Evolutionary conservation across 345 rosid species (phyloP).

Genomic region (Acer saccharum): DNA sequence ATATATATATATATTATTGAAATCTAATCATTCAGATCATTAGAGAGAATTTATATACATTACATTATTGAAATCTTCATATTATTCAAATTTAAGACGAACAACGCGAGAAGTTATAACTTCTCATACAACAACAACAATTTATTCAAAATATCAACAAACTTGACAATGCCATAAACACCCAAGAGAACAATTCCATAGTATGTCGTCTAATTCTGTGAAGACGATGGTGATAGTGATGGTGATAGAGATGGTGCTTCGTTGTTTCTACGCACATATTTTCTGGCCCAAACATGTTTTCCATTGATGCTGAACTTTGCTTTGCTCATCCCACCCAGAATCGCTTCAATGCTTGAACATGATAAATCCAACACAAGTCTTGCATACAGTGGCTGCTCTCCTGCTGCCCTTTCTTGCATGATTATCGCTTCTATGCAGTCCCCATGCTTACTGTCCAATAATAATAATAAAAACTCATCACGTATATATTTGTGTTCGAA

Average conservation of each 20-base stretch:
- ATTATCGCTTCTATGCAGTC: constrained; percentile 46
- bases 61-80: too few relatives aligned
- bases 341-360: constrained; percentile 18
- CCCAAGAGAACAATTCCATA: neutral
- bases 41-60: too few relatives aligned
- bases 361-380: constrained; percentile 47
- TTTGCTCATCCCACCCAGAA: constrained; percentile 40
- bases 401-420: constrained; percentile 49
- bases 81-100: too few relatives aligned
- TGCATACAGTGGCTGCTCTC: constrained; percentile 55
- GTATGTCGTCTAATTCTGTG: neutral
- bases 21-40: too few relatives aligned
- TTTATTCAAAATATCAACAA: too few relatives aligned
- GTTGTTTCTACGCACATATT: constrained; percentile 4
- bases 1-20: too few relatives aligned
- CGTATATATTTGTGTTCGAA: neutral
- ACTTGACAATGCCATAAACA: neutral
- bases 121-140: too few relatives aligned
- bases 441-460: constrained; percentile 26
- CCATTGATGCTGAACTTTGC: constrained; percentile 69
- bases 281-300: constrained; percentile 68
- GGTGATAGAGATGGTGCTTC: constrained; percentile 1
- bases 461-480: too few relatives aligned
- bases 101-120: too few relatives aligned
- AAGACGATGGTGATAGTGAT: neutral